Conservation (phyloP, 139 green algal species). For the Chlamydomonas sp. region DNA sequence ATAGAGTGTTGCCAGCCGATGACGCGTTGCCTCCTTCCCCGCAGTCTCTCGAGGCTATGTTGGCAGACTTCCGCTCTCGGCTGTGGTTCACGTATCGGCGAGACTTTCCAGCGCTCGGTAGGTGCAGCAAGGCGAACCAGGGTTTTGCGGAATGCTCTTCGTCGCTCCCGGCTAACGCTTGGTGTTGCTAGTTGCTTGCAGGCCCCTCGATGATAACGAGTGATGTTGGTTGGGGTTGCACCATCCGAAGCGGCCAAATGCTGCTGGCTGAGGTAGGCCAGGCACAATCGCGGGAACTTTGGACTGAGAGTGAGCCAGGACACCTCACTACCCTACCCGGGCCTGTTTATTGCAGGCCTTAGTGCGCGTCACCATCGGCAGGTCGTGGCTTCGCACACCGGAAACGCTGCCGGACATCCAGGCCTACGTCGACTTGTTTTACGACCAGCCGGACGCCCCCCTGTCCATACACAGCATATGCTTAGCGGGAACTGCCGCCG, state of each 20-base stretch:
- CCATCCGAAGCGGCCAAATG: conserved; percentile 95
- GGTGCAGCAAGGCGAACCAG: not conserved
- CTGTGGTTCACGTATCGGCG: conserved; percentile 76
- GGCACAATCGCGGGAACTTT: no score
- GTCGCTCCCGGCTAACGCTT: no score
- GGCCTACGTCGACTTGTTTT: conserved; percentile 65
- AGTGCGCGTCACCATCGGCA: conserved; percentile 62
- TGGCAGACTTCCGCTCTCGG: conserved; percentile 64
- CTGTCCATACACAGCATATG: conserved; percentile 90
- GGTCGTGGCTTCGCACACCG: conserved; percentile 45
- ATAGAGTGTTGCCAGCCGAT: not conserved
- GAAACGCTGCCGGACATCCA: conserved; percentile 32
- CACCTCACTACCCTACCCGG: no score
- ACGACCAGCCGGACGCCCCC: conserved; percentile 44
- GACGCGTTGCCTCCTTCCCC: not conserved
- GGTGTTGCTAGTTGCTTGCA: not conserved
- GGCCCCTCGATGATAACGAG: conserved; percentile 58
- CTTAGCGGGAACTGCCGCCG: conserved; percentile 58
- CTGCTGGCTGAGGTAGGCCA: conserved; percentile 82
- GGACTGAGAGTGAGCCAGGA: no score
- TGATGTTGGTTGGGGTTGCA: conserved; percentile 96
- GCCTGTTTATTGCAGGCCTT: conserved; percentile 55
- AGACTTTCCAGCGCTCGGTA: conserved; percentile 65
- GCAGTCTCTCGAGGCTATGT: conserved; percentile 55
- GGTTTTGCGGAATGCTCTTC: not conserved